These are phyloP conservation scores for Coemansia sp. DNA, from an alignment of 192 early-diverging fungal genomes.

Conservation along the genomic window DNA sequence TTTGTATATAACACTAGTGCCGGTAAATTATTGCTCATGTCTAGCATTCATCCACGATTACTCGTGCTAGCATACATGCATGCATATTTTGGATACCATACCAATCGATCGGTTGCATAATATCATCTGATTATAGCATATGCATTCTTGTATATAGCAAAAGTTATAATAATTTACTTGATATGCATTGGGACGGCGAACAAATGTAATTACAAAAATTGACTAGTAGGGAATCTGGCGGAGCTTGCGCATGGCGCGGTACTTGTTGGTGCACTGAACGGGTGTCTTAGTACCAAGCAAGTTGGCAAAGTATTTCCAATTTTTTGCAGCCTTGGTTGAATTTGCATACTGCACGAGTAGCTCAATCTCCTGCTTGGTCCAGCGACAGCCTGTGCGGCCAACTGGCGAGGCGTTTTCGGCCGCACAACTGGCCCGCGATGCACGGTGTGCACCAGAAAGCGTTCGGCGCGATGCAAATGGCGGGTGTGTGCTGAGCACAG, in stretches of 20 bases:
- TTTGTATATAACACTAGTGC: neutral
- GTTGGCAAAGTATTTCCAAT: conserved; percentile 35
- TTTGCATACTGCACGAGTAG: conserved; percentile 23
- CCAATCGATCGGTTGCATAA: too few species aligned
- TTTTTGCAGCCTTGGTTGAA: conserved; percentile 8
- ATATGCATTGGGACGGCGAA: neutral
- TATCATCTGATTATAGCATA: too few species aligned
- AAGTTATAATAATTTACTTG: neutral
- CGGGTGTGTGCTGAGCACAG: conserved; percentile 24
- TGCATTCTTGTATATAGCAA: too few species aligned
- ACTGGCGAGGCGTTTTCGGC: neutral
- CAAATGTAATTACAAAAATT: neutral
- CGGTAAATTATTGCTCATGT: neutral
- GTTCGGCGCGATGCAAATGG: conserved; percentile 16
- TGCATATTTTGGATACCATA: too few species aligned
- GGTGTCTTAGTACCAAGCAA: conserved; percentile 32
- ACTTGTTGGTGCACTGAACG: conserved; percentile 42
- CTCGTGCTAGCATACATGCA: too few species aligned
- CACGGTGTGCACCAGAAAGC: neutral
- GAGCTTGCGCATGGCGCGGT: conserved; percentile 27
- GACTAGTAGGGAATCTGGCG: neutral
- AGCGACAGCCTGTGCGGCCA: conserved; percentile 10
- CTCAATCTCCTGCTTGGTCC: conserved; percentile 26
- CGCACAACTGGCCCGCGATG: neutral
- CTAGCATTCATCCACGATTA: too few species aligned